These are phyloP conservation scores for Aspergillus eucalypticola DNA, from an alignment of 2,329 filamentous ascomycete species.

Conservation along the genomic window DNA sequence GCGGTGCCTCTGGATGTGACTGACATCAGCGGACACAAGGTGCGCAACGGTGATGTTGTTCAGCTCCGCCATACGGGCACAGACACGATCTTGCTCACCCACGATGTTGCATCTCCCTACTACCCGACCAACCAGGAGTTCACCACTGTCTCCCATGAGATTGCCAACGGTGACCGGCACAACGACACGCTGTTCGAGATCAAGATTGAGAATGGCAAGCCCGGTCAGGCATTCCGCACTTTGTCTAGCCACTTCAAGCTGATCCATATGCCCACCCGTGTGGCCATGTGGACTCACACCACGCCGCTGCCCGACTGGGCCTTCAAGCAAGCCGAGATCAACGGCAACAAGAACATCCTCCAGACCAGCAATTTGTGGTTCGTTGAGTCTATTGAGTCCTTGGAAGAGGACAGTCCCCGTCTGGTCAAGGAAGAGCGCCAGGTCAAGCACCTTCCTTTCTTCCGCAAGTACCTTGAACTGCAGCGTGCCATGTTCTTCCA, in stretches of 20 bases:
- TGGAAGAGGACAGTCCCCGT: conserved; percentile 70
- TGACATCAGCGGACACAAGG: conserved; percentile 60
- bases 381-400: conserved; percentile 83
- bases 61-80: conserved; percentile 85
- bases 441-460: conserved; percentile 82
- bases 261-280: conserved; percentile 89
- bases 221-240: conserved; percentile 80
- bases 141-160: conserved; percentile 73
- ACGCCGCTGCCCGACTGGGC: conserved; percentile 96
- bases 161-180: conserved; percentile 70
- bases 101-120: conserved; percentile 95
- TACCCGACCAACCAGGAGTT: conserved; percentile 99
- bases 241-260: conserved; percentile 94
- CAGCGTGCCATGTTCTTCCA: conserved; percentile 99
- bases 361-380: conserved; percentile 94
- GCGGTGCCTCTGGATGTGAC: conserved; percentile 54
- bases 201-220: conserved; percentile 82
- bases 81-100: conserved; percentile 81
- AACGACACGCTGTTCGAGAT: conserved; percentile 95
- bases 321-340: conserved; percentile 97
- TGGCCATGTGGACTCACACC: conserved; percentile 98
- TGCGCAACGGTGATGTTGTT: conserved; percentile 82
- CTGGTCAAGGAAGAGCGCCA: conserved; percentile 73
- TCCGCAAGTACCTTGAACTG: conserved; percentile 93
- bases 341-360: conserved; percentile 93